Percentiles rank a stretch among this genome's conserved stretches.
Conservation (phyloP, 805 yeast species). For the Metahyphopichia silvanorum region DNA sequence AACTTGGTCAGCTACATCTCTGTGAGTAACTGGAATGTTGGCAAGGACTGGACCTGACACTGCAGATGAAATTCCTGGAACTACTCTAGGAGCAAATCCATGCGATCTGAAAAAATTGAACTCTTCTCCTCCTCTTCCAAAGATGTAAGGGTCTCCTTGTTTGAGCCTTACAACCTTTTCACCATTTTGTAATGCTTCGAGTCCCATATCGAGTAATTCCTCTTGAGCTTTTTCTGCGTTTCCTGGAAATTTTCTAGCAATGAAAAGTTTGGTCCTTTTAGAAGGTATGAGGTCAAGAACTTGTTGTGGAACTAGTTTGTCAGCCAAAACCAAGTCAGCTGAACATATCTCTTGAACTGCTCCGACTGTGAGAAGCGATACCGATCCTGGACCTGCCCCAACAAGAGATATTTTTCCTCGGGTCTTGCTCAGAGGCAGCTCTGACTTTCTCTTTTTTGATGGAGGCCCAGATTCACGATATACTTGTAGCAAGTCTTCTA, state of each 20-base stretch:
- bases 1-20: constrained; percentile 90
- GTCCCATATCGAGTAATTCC: constrained; percentile 72
- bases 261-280: constrained; percentile 63
- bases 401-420: constrained; percentile 80
- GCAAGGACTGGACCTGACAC: constrained; percentile 83
- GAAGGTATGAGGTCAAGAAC: constrained; percentile 81
- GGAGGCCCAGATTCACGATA: constrained; percentile 17
- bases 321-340: constrained; percentile 86
- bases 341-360: constrained; percentile 76
- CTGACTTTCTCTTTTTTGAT: constrained; percentile 3
- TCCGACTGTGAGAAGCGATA: constrained; percentile 76
- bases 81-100: constrained; percentile 69
- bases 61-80: constrained; percentile 90
- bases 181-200: constrained; percentile 62
- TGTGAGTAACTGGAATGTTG: constrained; percentile 84
- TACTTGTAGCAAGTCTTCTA: constrained; percentile 52
- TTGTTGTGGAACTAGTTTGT: constrained; percentile 86
- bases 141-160: constrained; percentile 96
- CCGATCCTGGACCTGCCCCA: constrained; percentile 93
- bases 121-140: constrained; percentile 97
- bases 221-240: constrained; percentile 93
- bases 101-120: constrained; percentile 60
- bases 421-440: too few species aligned
- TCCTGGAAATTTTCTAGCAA: constrained; percentile 94
- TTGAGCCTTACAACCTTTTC: constrained; percentile 81